Percentiles rank a stretch among this genome's conserved stretches.
phyloP scores from a whole-genome alignment of 2,329 filamentous ascomycete genomes.

The Aureobasidium sp. region DNA sequence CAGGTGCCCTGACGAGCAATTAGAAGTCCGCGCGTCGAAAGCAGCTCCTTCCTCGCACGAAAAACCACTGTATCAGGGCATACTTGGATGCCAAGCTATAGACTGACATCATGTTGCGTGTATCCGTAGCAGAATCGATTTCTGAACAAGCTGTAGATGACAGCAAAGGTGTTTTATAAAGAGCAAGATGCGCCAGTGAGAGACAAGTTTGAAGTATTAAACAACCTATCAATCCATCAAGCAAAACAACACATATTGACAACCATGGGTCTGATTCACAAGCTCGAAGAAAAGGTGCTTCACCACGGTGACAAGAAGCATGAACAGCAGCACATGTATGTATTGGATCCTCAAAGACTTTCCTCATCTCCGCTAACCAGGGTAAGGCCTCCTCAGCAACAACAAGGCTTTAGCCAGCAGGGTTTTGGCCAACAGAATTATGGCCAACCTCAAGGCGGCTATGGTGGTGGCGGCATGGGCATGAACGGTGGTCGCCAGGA shows the following conservation, averaged over 20 bases:
- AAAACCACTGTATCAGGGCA: neutral
- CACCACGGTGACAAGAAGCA: slow-evolving; percentile 9
- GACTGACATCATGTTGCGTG: slow-evolving; percentile 3
- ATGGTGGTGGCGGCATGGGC: neutral
- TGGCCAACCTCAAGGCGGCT: neutral
- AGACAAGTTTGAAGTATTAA: neutral
- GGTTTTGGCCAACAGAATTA: neutral
- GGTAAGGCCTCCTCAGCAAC: neutral
- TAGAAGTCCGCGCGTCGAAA: neutral
- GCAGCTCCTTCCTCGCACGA: neutral
- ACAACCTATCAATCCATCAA: neutral
- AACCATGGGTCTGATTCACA: slow-evolving; percentile 10
- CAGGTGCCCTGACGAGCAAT: neutral
- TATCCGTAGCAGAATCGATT: neutral
- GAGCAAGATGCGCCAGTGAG: neutral
- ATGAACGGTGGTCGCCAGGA: neutral
- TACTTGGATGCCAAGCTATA: neutral
- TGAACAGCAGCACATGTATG: neutral
- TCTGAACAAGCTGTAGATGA: neutral
- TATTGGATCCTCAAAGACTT: neutral
- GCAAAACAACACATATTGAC: neutral
- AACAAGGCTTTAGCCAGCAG: neutral
- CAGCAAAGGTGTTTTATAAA: neutral
- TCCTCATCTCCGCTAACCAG: neutral
- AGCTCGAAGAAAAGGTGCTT: slow-evolving; percentile 9